Evolutionary conservation across 495 filamentous ascomycete species (phyloP).

Genomic region (Choiromyces venosus): DNA sequence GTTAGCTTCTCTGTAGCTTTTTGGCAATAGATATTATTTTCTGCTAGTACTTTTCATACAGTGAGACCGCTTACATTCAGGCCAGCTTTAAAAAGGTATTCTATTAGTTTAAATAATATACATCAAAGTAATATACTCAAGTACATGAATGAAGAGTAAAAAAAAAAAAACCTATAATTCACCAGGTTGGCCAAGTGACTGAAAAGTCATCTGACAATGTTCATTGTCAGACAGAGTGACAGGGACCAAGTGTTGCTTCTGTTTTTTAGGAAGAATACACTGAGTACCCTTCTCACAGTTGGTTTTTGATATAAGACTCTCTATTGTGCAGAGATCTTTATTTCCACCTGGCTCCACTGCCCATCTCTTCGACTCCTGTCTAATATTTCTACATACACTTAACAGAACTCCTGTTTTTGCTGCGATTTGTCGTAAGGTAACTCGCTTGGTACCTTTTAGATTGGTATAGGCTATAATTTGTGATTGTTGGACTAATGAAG

Average conservation of each 20-base stretch:
- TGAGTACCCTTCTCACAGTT: background rate
- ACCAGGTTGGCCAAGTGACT: background rate
- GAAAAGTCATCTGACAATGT: background rate
- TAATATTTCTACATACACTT: background rate
- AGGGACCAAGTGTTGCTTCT: background rate
- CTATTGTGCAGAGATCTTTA: background rate
- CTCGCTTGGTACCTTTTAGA: background rate
- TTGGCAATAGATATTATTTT: too few species aligned
- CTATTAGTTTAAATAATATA: too few species aligned
- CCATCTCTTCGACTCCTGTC: background rate
- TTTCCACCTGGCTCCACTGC: background rate
- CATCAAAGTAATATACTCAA: too few species aligned
- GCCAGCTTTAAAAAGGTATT: too few species aligned
- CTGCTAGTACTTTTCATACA: too few species aligned
- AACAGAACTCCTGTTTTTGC: background rate
- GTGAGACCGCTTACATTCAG: too few species aligned
- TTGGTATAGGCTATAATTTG: background rate
- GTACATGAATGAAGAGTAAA: too few species aligned
- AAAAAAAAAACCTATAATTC: too few species aligned
- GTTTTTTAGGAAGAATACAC: background rate
- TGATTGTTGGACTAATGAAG: background rate
- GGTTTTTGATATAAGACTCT: background rate
- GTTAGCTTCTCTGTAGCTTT: too few species aligned
- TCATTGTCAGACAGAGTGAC: background rate
- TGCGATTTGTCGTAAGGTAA: background rate